Evolutionary conservation across 306 rosid species (phyloP), one percentile per base, ranked within the genome.

Genomic region (Arachis hypogaea): DNA sequence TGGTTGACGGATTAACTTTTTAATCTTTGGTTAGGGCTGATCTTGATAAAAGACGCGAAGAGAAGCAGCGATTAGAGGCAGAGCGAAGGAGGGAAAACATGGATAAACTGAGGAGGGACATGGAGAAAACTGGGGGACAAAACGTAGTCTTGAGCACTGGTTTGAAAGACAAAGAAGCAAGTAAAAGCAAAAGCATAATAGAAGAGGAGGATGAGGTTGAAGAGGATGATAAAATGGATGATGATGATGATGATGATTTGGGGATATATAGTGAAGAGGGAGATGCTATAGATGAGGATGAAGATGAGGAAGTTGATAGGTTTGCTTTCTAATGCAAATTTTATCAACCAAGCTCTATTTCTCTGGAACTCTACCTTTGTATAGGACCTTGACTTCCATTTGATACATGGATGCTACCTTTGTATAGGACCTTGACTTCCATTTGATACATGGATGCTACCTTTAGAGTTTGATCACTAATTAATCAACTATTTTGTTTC

Each of bases 1-100:
- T 59, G 50, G 16, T 43, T 18, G 33, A 41, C 62, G 49, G 33
- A 69, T 50, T 71, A 30, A 66, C 64, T 80, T 56, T 54, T 3
- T 43, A 50, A 66, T 51, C 60, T 50, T 6, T 54, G 75, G 59
- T 47, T 47, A 91, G 97, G 87, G 85, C 83, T 69, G 98, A 89
- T 78, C 91, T 91, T 62, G 97, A 93, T 73, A 85, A 91, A 82
- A 89, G 97, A 76, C 69, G 83, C 42, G 90, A 79, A 7, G 96
- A 93, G 80, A 93, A 88, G 86, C 80, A 78, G 18, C 92, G 86
- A 6, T 79, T 93, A 75, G 96, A 93, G 83, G 97, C 88, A 85
- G 90, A 91, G 7, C 85, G 86, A 18, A 80, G 82, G 86, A 88
- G 59, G 86, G 91, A 85, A 61, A 88, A 73, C 88, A 82, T 92